phyloP scores from a whole-genome alignment of 2,329 filamentous ascomycete species.

The Pyrenochaeta sp. region DNA sequence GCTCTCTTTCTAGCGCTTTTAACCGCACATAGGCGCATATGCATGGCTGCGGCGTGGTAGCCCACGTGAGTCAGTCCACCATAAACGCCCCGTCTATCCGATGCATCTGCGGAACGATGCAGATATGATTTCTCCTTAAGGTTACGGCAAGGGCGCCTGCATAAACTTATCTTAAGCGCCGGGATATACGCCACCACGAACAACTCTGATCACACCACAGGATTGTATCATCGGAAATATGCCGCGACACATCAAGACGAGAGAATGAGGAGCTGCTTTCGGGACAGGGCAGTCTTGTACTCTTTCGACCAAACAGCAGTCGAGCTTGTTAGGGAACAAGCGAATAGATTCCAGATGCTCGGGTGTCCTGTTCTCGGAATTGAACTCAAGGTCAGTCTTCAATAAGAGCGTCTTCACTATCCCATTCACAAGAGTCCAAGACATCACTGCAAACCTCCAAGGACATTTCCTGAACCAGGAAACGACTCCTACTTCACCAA shows the following conservation, averaged over 20 bases:
- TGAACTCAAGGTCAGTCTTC: too few relatives aligned
- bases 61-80: not conserved
- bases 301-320: not conserved
- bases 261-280: not conserved
- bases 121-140: not conserved
- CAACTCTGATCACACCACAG: not conserved
- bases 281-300: not conserved
- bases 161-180: not conserved
- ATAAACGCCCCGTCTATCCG: not conserved
- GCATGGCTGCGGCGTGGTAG: conserved; percentile 3
- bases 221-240: not conserved
- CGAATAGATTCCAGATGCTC: not conserved
- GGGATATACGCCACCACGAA: not conserved
- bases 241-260: not conserved
- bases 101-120: not conserved
- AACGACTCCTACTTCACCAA: too few relatives aligned
- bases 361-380: too few relatives aligned
- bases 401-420: not conserved
- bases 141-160: not conserved
- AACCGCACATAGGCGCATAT: not conserved
- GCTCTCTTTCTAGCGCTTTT: not conserved
- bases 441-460: not conserved
- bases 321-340: not conserved
- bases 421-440: not conserved
- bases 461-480: not conserved